Evolutionary conservation across 1,284 basidiomycete species (phyloP).

Genomic region (Malassezia caprae): DNA sequence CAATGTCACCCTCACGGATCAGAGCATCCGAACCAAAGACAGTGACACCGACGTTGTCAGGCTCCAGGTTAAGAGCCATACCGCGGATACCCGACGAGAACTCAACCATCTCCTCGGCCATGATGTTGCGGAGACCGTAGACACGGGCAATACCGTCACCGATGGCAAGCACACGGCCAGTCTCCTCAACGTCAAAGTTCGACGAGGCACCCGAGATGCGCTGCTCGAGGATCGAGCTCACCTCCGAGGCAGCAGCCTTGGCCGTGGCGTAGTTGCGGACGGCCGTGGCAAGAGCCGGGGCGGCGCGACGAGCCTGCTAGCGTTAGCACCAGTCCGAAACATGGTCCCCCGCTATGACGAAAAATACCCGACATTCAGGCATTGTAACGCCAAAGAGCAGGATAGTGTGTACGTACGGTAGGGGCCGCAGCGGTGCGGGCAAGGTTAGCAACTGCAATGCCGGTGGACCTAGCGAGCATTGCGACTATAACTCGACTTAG

Average conservation of each 20-base stretch:
- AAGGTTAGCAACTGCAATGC: constrained; percentile 45
- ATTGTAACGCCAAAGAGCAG: neutral
- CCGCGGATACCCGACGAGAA: constrained; percentile 85
- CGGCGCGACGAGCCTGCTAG: constrained; percentile 55
- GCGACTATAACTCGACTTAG: constrained; percentile 19
- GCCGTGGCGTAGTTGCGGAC: constrained; percentile 76
- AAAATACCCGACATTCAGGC: neutral
- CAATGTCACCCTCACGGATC: constrained; percentile 99
- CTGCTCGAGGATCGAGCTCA: constrained; percentile 95
- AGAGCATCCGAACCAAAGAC: constrained; percentile 99
- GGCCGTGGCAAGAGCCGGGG: constrained; percentile 27
- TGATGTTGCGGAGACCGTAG: constrained; percentile 69
- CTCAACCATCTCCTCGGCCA: constrained; percentile 99
- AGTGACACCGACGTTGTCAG: constrained; percentile 99
- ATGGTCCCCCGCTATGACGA: neutral
- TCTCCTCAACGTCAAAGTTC: constrained; percentile 93
- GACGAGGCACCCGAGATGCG: constrained; percentile 86
- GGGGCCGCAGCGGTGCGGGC: constrained; percentile 38
- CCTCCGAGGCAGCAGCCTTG: constrained; percentile 96
- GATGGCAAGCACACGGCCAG: constrained; percentile 93
- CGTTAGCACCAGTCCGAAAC: neutral
- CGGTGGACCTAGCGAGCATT: constrained; percentile 45
- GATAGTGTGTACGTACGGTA: constrained; percentile 27
- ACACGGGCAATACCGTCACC: constrained; percentile 99
- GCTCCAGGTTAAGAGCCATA: constrained; percentile 99